These are phyloP conservation scores for Rehmannia glutinosa DNA, from an alignment of 257 asterid genomes.

Conservation along the genomic window DNA sequence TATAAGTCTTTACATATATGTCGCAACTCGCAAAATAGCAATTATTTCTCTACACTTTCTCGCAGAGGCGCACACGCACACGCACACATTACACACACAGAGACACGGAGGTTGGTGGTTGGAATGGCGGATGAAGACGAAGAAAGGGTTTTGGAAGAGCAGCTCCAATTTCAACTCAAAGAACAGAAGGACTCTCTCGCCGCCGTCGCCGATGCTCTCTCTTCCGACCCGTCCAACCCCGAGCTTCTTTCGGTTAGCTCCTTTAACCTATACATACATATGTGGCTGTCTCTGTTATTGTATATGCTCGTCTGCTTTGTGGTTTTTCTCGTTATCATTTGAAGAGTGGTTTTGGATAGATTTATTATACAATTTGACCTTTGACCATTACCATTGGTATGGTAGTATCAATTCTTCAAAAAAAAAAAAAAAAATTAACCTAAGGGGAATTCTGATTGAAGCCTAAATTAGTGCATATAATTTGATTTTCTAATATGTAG, in stretches of 20 bases:
- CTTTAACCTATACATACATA: neutral
- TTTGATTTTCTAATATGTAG: neutral
- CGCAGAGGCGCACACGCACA: neutral
- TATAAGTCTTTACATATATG: neutral
- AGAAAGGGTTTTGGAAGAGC: conserved; percentile 61
- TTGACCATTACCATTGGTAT: too few relatives aligned
- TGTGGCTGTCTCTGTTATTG: neutral
- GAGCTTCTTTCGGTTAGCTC: conserved; percentile 68
- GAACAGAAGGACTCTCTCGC: conserved; percentile 74
- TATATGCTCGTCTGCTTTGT: neutral
- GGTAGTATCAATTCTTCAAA: neutral
- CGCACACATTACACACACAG: neutral
- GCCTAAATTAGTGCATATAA: neutral
- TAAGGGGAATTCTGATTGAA: conserved; percentile 1
- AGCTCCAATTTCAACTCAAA: conserved; percentile 61
- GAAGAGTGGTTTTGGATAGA: neutral
- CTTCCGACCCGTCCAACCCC: conserved; percentile 56
- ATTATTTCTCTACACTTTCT: too few relatives aligned
- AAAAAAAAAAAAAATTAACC: too few relatives aligned
- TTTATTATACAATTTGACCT: neutral
- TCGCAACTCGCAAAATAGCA: too few relatives aligned
- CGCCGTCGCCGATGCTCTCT: conserved; percentile 65
- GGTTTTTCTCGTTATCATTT: neutral
- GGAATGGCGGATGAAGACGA: conserved; percentile 78
- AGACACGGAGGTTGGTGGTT: neutral